These are phyloP conservation scores for Stylonectria norvegica DNA, from an alignment of 2,329 filamentous ascomycete genomes.

Conservation along the genomic window DNA sequence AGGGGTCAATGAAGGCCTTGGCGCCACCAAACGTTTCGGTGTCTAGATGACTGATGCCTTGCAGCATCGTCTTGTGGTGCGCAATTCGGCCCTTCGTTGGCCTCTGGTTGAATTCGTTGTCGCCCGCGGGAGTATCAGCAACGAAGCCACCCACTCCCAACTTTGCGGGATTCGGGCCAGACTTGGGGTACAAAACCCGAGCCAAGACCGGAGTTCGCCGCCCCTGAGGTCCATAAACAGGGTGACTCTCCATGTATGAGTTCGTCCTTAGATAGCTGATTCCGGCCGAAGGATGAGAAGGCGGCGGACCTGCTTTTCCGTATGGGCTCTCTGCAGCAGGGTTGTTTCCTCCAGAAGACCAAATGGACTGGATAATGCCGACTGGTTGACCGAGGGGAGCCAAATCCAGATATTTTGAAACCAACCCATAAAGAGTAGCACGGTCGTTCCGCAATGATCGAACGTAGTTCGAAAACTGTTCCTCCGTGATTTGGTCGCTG, in stretches of 20 bases:
- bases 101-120: slow-evolving; percentile 41
- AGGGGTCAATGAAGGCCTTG: slow-evolving; percentile 51
- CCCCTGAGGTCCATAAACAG: slow-evolving; percentile 57
- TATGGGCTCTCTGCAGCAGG: slow-evolving; percentile 41
- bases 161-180: slow-evolving; percentile 34
- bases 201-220: slow-evolving; percentile 47
- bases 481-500: slow-evolving; percentile 49
- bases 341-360: slow-evolving; percentile 21
- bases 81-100: slow-evolving; percentile 13
- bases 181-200: slow-evolving; percentile 48
- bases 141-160: slow-evolving; percentile 57
- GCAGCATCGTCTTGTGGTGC: slow-evolving; percentile 25
- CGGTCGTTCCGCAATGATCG: slow-evolving; percentile 52
- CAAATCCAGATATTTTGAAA: slow-evolving; percentile 61
- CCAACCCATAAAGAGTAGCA: slow-evolving; percentile 48
- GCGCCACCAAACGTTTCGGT: slow-evolving; percentile 48
- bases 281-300: slow-evolving; percentile 60
- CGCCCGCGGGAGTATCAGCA: slow-evolving; percentile 38
- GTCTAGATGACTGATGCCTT: slow-evolving; percentile 43
- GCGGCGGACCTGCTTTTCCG: slow-evolving; percentile 52
- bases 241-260: slow-evolving; percentile 56
- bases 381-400: slow-evolving; percentile 45
- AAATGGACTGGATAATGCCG: slow-evolving; percentile 25
- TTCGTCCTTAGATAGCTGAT: slow-evolving; percentile 58
- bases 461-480: slow-evolving; percentile 50